A percentile compares a stretch with the other conserved stretches of the same genome.
Evolutionary conservation across 139 green algal genomes (phyloP).

Genomic region (Closterium sp.): DNA sequence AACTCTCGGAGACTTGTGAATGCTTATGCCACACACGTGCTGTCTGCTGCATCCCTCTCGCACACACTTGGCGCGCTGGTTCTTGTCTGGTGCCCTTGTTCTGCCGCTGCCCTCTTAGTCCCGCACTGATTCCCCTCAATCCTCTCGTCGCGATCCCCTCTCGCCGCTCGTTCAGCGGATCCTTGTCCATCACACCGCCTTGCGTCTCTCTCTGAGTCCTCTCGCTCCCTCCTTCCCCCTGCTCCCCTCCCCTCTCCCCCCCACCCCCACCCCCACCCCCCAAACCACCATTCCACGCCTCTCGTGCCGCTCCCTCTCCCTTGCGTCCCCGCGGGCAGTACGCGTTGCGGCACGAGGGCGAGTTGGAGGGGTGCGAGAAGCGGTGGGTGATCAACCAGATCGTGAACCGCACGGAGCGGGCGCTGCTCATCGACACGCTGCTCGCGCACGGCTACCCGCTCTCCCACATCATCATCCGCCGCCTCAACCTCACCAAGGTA

Average conservation of each 20-base stretch:
- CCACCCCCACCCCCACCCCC: neutral
- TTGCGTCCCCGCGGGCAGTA: neutral
- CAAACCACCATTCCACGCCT: neutral
- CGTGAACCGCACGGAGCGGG: slow-evolving; percentile 27
- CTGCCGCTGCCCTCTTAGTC: neutral
- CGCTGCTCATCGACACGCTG: slow-evolving; percentile 21
- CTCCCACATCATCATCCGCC: slow-evolving; percentile 18
- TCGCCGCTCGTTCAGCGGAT: too few relatives aligned
- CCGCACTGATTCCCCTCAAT: neutral
- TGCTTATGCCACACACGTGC: neutral
- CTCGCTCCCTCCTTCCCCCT: neutral
- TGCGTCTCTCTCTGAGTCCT: neutral
- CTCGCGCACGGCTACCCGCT: slow-evolving; percentile 6
- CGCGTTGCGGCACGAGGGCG: slow-evolving; percentile 20
- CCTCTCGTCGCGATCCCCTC: neutral
- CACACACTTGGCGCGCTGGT: too few relatives aligned
- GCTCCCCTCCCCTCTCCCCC: neutral
- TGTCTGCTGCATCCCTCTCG: neutral
- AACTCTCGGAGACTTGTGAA: neutral
- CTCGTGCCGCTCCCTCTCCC: neutral
- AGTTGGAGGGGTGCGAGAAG: slow-evolving; percentile 18
- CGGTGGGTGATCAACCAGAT: slow-evolving; percentile 41
- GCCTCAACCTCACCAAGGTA: slow-evolving; percentile 20
- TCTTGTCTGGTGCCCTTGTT: neutral
- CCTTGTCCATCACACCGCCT: too few relatives aligned